These are phyloP conservation scores for Colletotrichum noveboracense DNA, from an alignment of 2,329 filamentous ascomycete species.

Conservation along the genomic window DNA sequence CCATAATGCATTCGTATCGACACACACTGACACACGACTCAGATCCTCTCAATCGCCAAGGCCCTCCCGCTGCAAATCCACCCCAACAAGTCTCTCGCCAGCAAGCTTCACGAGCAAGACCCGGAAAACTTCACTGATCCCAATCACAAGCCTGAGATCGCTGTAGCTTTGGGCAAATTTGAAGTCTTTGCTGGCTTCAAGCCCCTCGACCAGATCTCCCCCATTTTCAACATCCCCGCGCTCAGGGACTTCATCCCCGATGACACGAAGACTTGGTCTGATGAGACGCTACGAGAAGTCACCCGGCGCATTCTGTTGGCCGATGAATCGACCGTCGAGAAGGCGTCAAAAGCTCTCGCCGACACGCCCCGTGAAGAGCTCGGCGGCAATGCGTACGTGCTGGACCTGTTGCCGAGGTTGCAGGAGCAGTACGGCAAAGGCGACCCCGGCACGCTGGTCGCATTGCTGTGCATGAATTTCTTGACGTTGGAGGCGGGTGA, in stretches of 20 bases:
- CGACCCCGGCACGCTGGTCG: conserved; percentile 73
- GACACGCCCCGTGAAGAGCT: conserved; percentile 53
- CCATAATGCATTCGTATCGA: neutral
- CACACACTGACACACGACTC: neutral
- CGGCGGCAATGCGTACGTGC: conserved; percentile 60
- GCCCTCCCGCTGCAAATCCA: conserved; percentile 78
- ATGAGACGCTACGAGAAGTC: conserved; percentile 62
- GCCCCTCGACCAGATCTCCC: conserved; percentile 63
- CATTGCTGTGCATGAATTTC: conserved; percentile 77
- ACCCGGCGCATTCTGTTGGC: conserved; percentile 61
- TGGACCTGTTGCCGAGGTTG: conserved; percentile 68
- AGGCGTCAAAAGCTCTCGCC: conserved; percentile 57
- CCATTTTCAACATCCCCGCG: conserved; percentile 61
- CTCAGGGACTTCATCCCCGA: conserved; percentile 59
- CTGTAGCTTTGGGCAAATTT: conserved; percentile 72
- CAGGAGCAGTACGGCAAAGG: conserved; percentile 65
- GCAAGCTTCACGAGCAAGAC: conserved; percentile 66
- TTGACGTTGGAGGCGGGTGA: conserved; percentile 69
- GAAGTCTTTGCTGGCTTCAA: conserved; percentile 81
- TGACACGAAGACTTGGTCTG: conserved; percentile 51
- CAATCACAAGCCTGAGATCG: conserved; percentile 84
- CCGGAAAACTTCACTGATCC: conserved; percentile 71
- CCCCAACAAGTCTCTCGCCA: conserved; percentile 71
- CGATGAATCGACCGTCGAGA: conserved; percentile 54
- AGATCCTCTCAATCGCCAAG: conserved; percentile 76